Conservation (phyloP, 2,329 filamentous ascomycete species). For the Paecilomyces formosus region DNA sequence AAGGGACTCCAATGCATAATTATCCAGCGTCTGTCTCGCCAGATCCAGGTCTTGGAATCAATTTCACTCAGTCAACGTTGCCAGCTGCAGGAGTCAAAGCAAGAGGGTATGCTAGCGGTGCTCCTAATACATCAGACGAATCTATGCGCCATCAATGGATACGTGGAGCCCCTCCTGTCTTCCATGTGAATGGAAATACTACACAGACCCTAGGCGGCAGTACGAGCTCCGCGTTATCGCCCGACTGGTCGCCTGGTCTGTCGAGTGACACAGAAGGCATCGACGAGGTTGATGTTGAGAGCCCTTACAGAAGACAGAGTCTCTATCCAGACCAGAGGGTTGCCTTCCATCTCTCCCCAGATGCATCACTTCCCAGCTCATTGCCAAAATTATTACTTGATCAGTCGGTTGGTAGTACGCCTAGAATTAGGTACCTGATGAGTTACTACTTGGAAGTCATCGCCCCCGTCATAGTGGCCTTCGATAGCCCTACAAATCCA, state of each 20-base stretch:
- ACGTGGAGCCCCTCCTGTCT: neutral
- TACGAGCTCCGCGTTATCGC: neutral
- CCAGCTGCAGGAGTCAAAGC: neutral
- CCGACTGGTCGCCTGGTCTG: neutral
- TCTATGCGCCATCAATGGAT: neutral
- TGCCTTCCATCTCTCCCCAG: neutral
- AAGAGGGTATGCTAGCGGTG: neutral
- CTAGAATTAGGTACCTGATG: constrained; percentile 80
- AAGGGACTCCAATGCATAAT: neutral
- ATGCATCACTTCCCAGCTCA: constrained; percentile 12
- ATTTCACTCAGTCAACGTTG: neutral
- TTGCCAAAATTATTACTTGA: constrained; percentile 29
- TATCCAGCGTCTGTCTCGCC: neutral
- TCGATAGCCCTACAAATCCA: constrained; percentile 79
- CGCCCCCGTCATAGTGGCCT: constrained; percentile 83
- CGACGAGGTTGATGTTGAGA: neutral
- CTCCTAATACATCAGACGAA: neutral
- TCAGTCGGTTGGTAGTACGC: constrained; percentile 54
- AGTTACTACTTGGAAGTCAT: constrained; percentile 92
- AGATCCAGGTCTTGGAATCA: neutral
- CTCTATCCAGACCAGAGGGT: neutral
- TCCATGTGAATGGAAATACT: neutral
- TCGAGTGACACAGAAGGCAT: neutral
- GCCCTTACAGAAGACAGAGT: neutral
- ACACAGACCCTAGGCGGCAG: neutral